These are phyloP conservation scores for Candida frijolesensis DNA, from an alignment of 1,139 yeast species.

Conservation along the genomic window DNA sequence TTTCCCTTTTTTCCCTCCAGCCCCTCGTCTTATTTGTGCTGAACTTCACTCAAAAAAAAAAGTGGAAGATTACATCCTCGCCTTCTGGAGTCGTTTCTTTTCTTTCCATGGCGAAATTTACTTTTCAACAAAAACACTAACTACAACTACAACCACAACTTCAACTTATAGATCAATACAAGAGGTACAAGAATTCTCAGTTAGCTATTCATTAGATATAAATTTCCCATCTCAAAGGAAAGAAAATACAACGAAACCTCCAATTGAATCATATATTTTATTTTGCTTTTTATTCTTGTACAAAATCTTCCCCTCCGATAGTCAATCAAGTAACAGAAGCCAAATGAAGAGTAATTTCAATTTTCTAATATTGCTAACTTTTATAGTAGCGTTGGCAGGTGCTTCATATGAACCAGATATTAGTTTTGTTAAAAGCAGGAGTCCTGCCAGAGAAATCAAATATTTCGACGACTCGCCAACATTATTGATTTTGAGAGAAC, in stretches of 20 bases:
- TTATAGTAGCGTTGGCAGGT: conserved; percentile 1
- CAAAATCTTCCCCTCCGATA: not conserved
- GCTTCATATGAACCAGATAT: conserved; percentile 21
- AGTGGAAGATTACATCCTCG: not conserved
- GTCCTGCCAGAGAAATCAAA: conserved; percentile 22
- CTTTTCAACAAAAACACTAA: not conserved
- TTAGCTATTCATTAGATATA: too few species aligned
- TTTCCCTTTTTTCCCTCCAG: too few species aligned
- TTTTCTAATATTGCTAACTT: conserved; percentile 4
- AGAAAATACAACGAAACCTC: too few species aligned
- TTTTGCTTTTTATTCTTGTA: not conserved
- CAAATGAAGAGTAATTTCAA: conserved; percentile 4
- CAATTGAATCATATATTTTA: too few species aligned
- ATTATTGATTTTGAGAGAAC: conserved; percentile 41
- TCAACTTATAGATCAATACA: too few species aligned
- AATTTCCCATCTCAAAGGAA: too few species aligned
- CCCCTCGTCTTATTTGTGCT: too few species aligned
- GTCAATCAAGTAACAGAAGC: not conserved
- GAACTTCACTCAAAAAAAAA: too few species aligned
- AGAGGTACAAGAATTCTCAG: too few species aligned
- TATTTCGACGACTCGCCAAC: conserved; percentile 62
- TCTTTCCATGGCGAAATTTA: not conserved
- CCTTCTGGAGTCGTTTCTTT: not conserved
- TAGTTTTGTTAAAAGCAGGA: conserved; percentile 14
- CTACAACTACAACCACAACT: too few species aligned